Conservation (phyloP, 495 filamentous ascomycete species). For the Penicillium waksmanii region DNA sequence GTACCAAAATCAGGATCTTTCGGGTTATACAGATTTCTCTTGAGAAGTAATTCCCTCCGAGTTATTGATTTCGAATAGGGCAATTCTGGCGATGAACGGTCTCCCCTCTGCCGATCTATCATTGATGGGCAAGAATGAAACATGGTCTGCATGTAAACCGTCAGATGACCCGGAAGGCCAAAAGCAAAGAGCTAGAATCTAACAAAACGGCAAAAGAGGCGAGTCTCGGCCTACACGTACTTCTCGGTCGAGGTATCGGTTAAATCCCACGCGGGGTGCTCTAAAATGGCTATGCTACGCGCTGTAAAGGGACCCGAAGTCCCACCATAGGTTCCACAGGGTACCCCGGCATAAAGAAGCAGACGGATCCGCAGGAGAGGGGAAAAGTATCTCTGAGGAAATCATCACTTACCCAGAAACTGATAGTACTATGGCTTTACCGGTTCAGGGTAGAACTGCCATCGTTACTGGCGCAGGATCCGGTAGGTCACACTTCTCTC, state of each 20-base stretch:
- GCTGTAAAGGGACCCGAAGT: constrained; percentile 26
- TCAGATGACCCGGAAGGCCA: constrained; percentile 9
- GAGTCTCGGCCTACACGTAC: constrained; percentile 19
- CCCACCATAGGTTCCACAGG: constrained; percentile 16
- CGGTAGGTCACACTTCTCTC: constrained; percentile 43
- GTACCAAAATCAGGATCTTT: background rate
- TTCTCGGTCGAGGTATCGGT: constrained; percentile 21
- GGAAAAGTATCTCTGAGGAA: background rate
- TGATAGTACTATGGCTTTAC: constrained; percentile 40
- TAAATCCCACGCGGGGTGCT: constrained; percentile 19
- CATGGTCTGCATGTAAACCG: background rate
- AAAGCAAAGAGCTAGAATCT: constrained; percentile 1
- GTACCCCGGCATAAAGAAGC: constrained; percentile 18
- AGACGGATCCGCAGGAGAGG: constrained; percentile 3
- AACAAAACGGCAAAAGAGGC: background rate
- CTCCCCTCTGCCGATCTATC: constrained; percentile 11
- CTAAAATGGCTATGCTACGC: constrained; percentile 21
- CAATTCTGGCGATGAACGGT: constrained; percentile 4
- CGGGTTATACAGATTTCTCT: background rate
- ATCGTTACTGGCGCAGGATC: constrained; percentile 74
- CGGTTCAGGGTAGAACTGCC: constrained; percentile 64
- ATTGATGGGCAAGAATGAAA: background rate
- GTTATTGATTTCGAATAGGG: background rate
- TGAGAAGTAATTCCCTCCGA: background rate
- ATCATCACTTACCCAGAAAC: background rate